These are phyloP conservation scores for Moricandia moricandioides DNA, from an alignment of 345 rosid species.

Conservation along the genomic window DNA sequence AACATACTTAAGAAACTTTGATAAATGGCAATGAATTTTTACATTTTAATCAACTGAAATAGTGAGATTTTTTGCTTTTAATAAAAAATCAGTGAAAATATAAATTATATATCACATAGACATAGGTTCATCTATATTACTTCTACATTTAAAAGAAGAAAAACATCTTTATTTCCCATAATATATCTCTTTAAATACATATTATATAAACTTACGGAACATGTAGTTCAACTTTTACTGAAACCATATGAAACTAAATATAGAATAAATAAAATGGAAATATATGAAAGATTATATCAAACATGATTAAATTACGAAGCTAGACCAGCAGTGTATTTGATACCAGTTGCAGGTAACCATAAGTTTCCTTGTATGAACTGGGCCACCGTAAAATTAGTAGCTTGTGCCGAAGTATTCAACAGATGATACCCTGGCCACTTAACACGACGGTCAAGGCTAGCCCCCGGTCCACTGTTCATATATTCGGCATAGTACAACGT, in stretches of 20 bases:
- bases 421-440: conserved; percentile 78
- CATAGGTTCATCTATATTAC: background rate
- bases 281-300: background rate
- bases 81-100: no score
- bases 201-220: background rate
- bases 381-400: conserved; percentile 61
- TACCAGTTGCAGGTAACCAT: conserved; percentile 68
- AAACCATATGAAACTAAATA: background rate
- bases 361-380: conserved; percentile 64
- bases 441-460: conserved; percentile 47
- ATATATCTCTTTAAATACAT: background rate
- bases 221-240: background rate
- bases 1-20: no score
- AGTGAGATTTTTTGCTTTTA: no score
- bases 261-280: background rate
- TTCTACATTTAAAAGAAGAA: background rate
- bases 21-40: no score
- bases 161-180: background rate
- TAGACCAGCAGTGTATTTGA: conserved; percentile 38
- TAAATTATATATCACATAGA: background rate
- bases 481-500: conserved; percentile 72
- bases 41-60: no score
- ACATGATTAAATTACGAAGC: background rate
- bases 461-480: conserved; percentile 64
- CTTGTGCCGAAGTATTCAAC: conserved; percentile 44